Evolutionary conservation across 2,329 filamentous ascomycete species (phyloP).

Genomic region (Botrytis aclada): DNA sequence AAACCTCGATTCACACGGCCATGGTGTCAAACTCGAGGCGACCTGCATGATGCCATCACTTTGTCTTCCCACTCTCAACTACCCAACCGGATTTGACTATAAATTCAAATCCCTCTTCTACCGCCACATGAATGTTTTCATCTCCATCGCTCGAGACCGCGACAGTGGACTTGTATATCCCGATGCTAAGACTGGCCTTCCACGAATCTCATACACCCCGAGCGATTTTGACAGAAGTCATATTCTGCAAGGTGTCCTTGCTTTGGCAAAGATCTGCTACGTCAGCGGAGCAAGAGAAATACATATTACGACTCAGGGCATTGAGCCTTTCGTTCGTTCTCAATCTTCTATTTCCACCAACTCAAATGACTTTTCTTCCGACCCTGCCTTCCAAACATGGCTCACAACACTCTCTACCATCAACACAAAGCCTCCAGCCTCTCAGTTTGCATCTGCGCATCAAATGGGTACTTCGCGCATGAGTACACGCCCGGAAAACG

Average conservation of each 20-base stretch:
- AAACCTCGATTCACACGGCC: constrained; percentile 74
- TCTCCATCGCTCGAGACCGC: constrained; percentile 71
- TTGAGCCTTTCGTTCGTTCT: constrained; percentile 55
- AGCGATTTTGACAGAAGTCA: constrained; percentile 70
- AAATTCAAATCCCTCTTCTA: constrained; percentile 70
- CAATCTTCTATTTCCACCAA: background rate
- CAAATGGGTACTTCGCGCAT: constrained; percentile 80
- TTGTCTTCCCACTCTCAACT: constrained; percentile 61
- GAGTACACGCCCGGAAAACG: constrained; percentile 48
- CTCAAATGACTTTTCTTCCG: constrained; percentile 39
- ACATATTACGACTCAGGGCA: constrained; percentile 58
- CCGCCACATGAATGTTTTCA: constrained; percentile 67
- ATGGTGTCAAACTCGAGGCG: constrained; percentile 79
- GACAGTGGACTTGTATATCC: constrained; percentile 72
- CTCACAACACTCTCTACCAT: constrained; percentile 38
- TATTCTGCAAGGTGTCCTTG: constrained; percentile 68
- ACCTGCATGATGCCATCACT: constrained; percentile 69
- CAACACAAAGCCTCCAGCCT: constrained; percentile 4
- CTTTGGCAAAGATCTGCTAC: constrained; percentile 72
- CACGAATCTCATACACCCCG: constrained; percentile 66
- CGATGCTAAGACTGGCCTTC: constrained; percentile 63
- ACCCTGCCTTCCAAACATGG: constrained; percentile 61
- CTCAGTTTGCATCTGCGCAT: constrained; percentile 65
- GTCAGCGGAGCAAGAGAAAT: constrained; percentile 80
- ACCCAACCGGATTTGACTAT: constrained; percentile 64